Conservation (phyloP, 1,139 yeast species). For the Diutina rugosa region DNA sequence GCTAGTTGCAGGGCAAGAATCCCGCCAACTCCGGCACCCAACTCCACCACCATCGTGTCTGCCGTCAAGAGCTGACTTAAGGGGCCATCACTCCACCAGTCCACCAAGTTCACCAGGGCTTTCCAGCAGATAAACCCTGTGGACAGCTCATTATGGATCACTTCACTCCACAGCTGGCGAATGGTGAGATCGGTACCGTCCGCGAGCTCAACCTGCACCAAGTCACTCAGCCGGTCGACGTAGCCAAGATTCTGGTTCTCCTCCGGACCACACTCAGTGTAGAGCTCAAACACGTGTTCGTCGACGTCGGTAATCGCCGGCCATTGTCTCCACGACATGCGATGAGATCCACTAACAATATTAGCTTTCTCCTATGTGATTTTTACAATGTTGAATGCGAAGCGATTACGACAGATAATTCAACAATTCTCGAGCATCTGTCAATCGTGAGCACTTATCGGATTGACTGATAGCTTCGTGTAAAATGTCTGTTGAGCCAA, state of each 20-base stretch:
- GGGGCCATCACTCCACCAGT: constrained; percentile 31
- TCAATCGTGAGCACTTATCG: too few species aligned
- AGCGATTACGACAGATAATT: too few species aligned
- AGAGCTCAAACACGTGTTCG: constrained; percentile 38
- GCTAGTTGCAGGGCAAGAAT: constrained; percentile 36
- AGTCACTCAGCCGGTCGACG: constrained; percentile 21
- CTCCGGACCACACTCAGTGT: constrained; percentile 20
- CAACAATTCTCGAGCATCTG: too few species aligned
- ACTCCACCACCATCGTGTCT: constrained; percentile 30
- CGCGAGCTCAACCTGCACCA: constrained; percentile 18
- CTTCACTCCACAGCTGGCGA: constrained; percentile 27
- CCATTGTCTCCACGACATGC: background rate
- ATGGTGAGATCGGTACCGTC: constrained; percentile 18
- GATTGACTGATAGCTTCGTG: too few species aligned
- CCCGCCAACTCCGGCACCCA: constrained; percentile 61
- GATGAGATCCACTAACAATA: background rate
- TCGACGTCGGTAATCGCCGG: constrained; percentile 11
- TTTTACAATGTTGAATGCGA: background rate
- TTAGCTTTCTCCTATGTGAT: constrained; percentile 9
- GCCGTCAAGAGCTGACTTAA: constrained; percentile 8
- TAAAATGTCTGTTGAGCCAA: too few species aligned
- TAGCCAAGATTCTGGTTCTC: constrained; percentile 34
- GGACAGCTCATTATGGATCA: constrained; percentile 25
- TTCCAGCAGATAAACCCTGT: constrained; percentile 66
- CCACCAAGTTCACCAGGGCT: constrained; percentile 34